Conservation (phyloP, 75 land plant genomes). For the Selaginella tamariscina region DNA sequence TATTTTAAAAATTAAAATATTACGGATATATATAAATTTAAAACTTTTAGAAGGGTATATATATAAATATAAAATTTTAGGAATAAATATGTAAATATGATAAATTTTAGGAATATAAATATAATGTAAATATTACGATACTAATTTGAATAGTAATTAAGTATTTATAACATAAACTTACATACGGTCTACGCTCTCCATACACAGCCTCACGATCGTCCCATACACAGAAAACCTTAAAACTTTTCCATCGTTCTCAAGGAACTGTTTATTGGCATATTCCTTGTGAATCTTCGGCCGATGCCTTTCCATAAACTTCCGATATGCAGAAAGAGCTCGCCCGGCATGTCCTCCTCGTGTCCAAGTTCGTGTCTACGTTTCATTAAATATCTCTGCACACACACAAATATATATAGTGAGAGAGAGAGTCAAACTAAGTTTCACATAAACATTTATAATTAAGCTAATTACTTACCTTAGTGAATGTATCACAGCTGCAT, state of each 20-base stretch:
- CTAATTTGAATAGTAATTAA: no score
- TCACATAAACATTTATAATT: not conserved
- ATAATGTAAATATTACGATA: no score
- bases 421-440: no score
- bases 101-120: no score
- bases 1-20: no score
- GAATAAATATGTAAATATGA: no score
- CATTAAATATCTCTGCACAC: constrained; percentile 30
- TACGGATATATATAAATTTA: no score
- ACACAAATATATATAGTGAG: no score
- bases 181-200: constrained; percentile 32
- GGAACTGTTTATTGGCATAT: constrained; percentile 22
- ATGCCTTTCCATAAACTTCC: constrained; percentile 14
- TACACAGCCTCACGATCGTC: constrained; percentile 30
- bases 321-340: constrained; percentile 25
- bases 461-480: constrained; percentile 13
- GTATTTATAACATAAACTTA: constrained; percentile 13
- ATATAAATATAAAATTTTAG: no score
- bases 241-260: constrained; percentile 33
- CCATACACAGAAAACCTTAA: constrained; percentile 33
- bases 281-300: constrained; percentile 19
- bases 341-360: constrained; percentile 21
- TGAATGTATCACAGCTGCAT: constrained; percentile 25
- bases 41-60: no score
- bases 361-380: constrained; percentile 26